These are phyloP conservation scores for Candida insectorum DNA, from an alignment of 805 yeast genomes.

Conservation along the genomic window DNA sequence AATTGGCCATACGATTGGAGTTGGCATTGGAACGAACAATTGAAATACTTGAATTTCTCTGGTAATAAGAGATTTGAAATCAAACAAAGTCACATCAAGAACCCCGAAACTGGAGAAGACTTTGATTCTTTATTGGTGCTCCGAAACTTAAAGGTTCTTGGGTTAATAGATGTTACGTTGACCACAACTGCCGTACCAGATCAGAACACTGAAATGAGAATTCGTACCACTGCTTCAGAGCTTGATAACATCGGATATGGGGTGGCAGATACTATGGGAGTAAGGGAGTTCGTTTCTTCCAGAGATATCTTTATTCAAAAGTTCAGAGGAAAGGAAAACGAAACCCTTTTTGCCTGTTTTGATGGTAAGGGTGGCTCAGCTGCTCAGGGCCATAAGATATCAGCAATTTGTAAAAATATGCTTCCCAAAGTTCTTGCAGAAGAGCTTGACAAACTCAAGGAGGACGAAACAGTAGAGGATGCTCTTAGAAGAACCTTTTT, in stretches of 20 bases:
- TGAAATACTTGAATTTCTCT: slow-evolving; percentile 81
- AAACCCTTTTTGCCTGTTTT: slow-evolving; percentile 74
- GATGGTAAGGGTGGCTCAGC: slow-evolving; percentile 74
- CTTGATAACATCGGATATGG: slow-evolving; percentile 79
- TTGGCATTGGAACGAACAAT: slow-evolving; percentile 80
- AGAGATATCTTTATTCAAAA: slow-evolving; percentile 86
- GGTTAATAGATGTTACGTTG: slow-evolving; percentile 92
- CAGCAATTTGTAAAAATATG: slow-evolving; percentile 68
- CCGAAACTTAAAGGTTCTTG: slow-evolving; percentile 68
- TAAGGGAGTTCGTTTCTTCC: slow-evolving; percentile 58
- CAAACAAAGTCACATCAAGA: slow-evolving; percentile 55
- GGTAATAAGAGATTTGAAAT: slow-evolving; percentile 93
- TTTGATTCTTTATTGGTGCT: slow-evolving; percentile 64
- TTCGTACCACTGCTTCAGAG: slow-evolving; percentile 85
- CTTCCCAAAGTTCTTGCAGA: slow-evolving; percentile 65
- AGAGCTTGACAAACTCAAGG: slow-evolving; percentile 51
- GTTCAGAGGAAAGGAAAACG: slow-evolving; percentile 82
- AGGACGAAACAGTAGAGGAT: slow-evolving; percentile 52
- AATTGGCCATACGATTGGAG: slow-evolving; percentile 98
- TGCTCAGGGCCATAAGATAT: slow-evolving; percentile 47
- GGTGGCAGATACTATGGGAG: slow-evolving; percentile 83
- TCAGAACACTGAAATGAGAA: slow-evolving; percentile 75
- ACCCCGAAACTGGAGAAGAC: slow-evolving; percentile 58
- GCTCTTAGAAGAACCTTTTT: slow-evolving; percentile 83
- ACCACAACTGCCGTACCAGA: slow-evolving; percentile 89